phyloP scores from a whole-genome alignment of 805 yeast species.

The Metschnikowia baotianmanensis region DNA sequence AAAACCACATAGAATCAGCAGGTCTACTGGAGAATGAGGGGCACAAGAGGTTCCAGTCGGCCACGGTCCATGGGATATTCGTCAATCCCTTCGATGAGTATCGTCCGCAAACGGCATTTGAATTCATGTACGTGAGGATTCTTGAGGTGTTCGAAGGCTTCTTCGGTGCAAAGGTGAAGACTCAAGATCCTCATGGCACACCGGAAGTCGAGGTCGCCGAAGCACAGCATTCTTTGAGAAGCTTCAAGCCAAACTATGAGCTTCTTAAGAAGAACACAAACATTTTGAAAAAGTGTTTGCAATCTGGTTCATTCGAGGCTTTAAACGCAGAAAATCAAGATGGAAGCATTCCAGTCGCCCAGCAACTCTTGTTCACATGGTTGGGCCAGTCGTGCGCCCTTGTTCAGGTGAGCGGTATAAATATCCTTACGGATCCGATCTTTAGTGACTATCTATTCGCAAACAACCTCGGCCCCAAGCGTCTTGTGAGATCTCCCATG shows the following conservation, averaged over 20 bases:
- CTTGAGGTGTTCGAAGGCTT: slow-evolving; percentile 65
- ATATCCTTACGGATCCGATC: slow-evolving; percentile 82
- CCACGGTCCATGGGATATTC: slow-evolving; percentile 64
- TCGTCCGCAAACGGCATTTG: slow-evolving; percentile 84
- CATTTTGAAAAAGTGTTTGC: slow-evolving; percentile 28
- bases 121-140: slow-evolving; percentile 72
- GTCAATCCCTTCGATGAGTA: slow-evolving; percentile 92
- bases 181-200: slow-evolving; percentile 32
- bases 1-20: slow-evolving; percentile 1
- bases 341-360: slow-evolving; percentile 7
- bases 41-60: slow-evolving; percentile 30
- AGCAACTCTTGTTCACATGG: slow-evolving; percentile 77
- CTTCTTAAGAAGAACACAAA: slow-evolving; percentile 36
- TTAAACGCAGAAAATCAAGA: slow-evolving; percentile 11
- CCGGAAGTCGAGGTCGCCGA: slow-evolving; percentile 37
- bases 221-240: slow-evolving; percentile 58
- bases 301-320: slow-evolving; percentile 18
- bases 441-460: slow-evolving; percentile 64
- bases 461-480: slow-evolving; percentile 71
- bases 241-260: slow-evolving; percentile 54
- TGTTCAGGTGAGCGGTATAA: slow-evolving; percentile 68
- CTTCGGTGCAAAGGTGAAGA: slow-evolving; percentile 36
- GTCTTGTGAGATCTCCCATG: slow-evolving; percentile 80
- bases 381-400: slow-evolving; percentile 87
- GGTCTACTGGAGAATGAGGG: not conserved